A percentile compares a stretch with the other conserved stretches of the same genome.
Evolutionary conservation across 2,329 filamentous ascomycete species (phyloP).

Genomic region (Nemania abortiva): DNA sequence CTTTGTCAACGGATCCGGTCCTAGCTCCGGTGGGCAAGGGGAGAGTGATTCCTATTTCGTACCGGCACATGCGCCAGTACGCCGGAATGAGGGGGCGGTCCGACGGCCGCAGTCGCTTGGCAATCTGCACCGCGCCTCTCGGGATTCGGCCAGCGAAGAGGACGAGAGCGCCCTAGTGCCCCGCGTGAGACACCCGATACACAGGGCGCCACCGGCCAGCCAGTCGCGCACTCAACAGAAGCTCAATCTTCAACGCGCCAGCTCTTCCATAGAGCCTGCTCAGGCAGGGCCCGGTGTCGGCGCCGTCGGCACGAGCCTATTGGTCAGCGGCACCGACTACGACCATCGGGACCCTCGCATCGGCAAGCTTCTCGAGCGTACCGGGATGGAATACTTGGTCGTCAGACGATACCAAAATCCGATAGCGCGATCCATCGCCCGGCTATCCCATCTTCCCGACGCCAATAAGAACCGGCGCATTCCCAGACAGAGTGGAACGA

Average conservation of each 20-base stretch:
- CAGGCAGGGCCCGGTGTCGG: constrained; percentile 59
- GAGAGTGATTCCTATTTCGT: constrained; percentile 66
- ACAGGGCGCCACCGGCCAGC: constrained; percentile 60
- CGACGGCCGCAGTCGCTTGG: constrained; percentile 59
- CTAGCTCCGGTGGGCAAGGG: constrained; percentile 62
- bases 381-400: constrained; percentile 79
- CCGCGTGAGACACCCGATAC: constrained; percentile 56
- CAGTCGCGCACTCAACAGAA: constrained; percentile 80
- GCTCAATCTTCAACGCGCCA: constrained; percentile 78
- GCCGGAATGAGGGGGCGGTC: constrained; percentile 51
- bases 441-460: constrained; percentile 66
- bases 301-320: constrained; percentile 58
- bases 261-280: constrained; percentile 76
- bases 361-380: constrained; percentile 74
- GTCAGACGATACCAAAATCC: constrained; percentile 79
- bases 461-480: constrained; percentile 64
- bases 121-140: constrained; percentile 52
- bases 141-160: constrained; percentile 51
- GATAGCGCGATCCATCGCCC: constrained; percentile 70
- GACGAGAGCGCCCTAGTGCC: constrained; percentile 62
- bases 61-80: constrained; percentile 49
- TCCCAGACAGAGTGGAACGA: constrained; percentile 53
- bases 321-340: constrained; percentile 67
- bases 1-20: constrained; percentile 66
- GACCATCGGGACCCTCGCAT: constrained; percentile 73